A percentile compares a stretch with the other conserved stretches of the same genome.
Evolutionary conservation across 371 early-diverging fungal species (phyloP).

Genomic region (Mucor mucedo): DNA sequence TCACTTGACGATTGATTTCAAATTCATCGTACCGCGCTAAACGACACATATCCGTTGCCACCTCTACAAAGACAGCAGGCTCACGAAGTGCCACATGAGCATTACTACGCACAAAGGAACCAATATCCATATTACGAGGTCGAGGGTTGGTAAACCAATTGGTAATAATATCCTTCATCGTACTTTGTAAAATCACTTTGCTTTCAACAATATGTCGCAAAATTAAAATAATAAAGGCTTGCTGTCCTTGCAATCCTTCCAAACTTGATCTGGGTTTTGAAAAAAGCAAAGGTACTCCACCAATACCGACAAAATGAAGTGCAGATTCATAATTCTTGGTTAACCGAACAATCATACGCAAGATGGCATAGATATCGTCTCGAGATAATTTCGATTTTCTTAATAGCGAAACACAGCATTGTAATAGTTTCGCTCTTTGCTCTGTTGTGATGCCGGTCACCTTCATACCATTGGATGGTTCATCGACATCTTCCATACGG

Average conservation of each 20-base stretch:
- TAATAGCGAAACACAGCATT: conserved; percentile 52
- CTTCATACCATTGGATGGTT: not conserved
- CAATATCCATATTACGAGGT: conserved; percentile 74
- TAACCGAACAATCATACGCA: conserved; percentile 81
- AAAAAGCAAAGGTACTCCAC: conserved; percentile 70
- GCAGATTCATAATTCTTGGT: conserved; percentile 75
- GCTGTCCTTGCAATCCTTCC: conserved; percentile 73
- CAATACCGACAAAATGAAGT: conserved; percentile 67
- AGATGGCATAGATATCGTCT: conserved; percentile 66
- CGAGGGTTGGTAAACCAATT: conserved; percentile 78
- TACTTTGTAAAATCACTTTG: conserved; percentile 60
- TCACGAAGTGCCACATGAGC: conserved; percentile 78
- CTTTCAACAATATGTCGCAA: conserved; percentile 90
- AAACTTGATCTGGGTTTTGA: conserved; percentile 49
- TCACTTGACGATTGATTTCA: conserved; percentile 61
- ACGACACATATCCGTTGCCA: conserved; percentile 67
- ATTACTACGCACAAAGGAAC: conserved; percentile 72
- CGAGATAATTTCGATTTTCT: conserved; percentile 52
- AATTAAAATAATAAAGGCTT: conserved; percentile 77
- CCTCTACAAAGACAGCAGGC: conserved; percentile 71
- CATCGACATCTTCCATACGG: conserved; percentile 28
- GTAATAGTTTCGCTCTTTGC: conserved; percentile 47
- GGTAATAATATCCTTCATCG: conserved; percentile 80
- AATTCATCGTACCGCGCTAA: conserved; percentile 67
- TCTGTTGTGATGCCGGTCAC: conserved; percentile 20